Percentiles rank a stretch among this genome's conserved stretches.
Evolutionary conservation across 805 yeast genomes (phyloP).

Genomic region (Candida bentonensis): DNA sequence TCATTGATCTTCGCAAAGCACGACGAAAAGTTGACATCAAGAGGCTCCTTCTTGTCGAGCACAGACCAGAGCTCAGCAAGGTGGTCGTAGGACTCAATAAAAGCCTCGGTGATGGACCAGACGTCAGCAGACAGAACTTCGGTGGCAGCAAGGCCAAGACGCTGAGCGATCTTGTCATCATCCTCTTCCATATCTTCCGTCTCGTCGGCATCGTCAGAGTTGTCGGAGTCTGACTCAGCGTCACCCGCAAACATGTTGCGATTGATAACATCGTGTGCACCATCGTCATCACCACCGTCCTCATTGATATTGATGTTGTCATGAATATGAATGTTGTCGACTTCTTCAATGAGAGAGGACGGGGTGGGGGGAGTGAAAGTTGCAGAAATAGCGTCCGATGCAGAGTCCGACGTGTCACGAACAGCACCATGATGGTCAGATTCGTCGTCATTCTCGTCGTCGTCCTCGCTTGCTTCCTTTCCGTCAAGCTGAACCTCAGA

Average conservation of each 20-base stretch:
- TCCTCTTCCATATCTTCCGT: constrained; percentile 15
- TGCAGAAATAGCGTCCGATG: too few species aligned
- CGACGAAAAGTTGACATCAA: constrained; percentile 66
- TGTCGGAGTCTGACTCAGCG: constrained; percentile 19
- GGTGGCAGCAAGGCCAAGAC: constrained; percentile 51
- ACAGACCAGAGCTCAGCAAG: constrained; percentile 68
- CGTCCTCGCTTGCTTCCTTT: constrained; percentile 13
- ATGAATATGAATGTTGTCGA: constrained; percentile 10
- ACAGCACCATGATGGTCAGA: constrained; percentile 1
- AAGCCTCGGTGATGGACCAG: constrained; percentile 85
- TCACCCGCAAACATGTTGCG: constrained; percentile 24
- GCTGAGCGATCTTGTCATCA: not conserved
- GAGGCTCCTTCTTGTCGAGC: constrained; percentile 51
- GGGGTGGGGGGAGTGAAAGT: constrained; percentile 22
- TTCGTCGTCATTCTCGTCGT: constrained; percentile 12
- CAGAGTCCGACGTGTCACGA: constrained; percentile 11
- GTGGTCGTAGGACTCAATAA: constrained; percentile 58
- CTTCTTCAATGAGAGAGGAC: constrained; percentile 14
- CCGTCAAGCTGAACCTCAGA: constrained; percentile 11
- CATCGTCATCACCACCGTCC: constrained; percentile 10
- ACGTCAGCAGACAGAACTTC: constrained; percentile 85
- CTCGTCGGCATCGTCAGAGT: constrained; percentile 13
- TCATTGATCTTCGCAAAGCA: constrained; percentile 87
- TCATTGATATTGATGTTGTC: constrained; percentile 10
- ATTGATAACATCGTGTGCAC: constrained; percentile 13